phyloP scores from a whole-genome alignment of 179 eudicot genomes.

The Silene noctiflora region DNA sequence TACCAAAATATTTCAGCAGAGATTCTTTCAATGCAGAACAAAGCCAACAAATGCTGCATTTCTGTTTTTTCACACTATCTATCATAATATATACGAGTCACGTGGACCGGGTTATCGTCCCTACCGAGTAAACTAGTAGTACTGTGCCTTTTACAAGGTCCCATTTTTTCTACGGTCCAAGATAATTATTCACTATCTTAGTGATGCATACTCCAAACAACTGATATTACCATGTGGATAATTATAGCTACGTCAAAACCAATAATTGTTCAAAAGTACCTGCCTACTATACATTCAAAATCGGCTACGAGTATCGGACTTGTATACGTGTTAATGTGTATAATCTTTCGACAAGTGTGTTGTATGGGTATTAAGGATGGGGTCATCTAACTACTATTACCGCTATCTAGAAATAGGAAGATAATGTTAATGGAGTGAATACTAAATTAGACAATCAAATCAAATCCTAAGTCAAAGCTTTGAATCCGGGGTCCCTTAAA shows the following conservation, averaged over 20 bases:
- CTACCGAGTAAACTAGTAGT: not conserved
- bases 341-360: not conserved
- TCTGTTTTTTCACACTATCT: conserved; percentile 13
- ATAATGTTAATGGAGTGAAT: too few relatives aligned
- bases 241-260: not conserved
- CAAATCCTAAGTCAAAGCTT: too few relatives aligned
- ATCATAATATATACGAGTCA: conserved; percentile 18
- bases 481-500: too few relatives aligned
- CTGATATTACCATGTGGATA: not conserved
- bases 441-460: too few relatives aligned
- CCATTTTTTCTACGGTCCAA: conserved; percentile 3
- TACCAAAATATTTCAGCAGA: conserved; percentile 18
- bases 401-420: too few relatives aligned
- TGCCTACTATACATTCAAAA: not conserved
- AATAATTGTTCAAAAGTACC: not conserved
- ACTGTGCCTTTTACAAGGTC: conserved; percentile 2
- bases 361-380: not conserved
- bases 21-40: conserved; percentile 27
- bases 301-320: not conserved
- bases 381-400: too few relatives aligned
- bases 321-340: not conserved
- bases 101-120: conserved; percentile 9
- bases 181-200: not conserved
- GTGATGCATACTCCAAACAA: not conserved
- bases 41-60: conserved; percentile 26